phyloP scores from a whole-genome alignment of 1,139 yeast species.

The Pichia norvegensis region DNA sequence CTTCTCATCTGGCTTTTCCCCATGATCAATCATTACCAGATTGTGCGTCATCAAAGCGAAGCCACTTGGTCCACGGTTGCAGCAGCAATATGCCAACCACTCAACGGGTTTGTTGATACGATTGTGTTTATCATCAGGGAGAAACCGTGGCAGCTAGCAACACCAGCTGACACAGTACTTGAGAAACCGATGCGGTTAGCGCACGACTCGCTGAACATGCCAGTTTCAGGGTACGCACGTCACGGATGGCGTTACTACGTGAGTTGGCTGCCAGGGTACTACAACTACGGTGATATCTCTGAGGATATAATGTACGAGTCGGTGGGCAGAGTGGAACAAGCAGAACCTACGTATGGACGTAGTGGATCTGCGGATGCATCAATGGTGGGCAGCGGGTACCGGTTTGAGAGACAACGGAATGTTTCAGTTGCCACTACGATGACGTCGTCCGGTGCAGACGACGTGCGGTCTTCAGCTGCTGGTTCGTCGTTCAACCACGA shows the following conservation, averaged over 20 bases:
- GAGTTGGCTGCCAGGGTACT: slow-evolving; percentile 25
- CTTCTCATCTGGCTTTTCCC: slow-evolving; percentile 78
- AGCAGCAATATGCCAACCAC: slow-evolving; percentile 72
- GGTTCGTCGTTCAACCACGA: neutral
- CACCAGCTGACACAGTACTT: slow-evolving; percentile 11
- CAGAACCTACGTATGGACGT: slow-evolving; percentile 1
- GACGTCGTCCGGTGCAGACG: neutral
- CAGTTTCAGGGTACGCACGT: slow-evolving; percentile 10
- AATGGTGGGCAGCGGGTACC: neutral
- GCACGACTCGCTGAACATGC: neutral
- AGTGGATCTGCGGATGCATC: neutral
- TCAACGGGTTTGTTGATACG: slow-evolving; percentile 72
- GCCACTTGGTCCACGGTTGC: slow-evolving; percentile 54
- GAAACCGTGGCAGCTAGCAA: slow-evolving; percentile 40
- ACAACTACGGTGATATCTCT: slow-evolving; percentile 2
- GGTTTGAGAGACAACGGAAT: neutral
- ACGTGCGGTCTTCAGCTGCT: neutral
- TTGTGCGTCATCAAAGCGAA: slow-evolving; percentile 33
- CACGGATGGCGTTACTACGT: slow-evolving; percentile 17
- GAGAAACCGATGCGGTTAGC: slow-evolving; percentile 5
- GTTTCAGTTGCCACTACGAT: neutral
- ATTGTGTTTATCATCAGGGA: slow-evolving; percentile 71
- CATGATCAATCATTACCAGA: slow-evolving; percentile 47
- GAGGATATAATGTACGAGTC: neutral
- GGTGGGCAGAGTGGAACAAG: neutral